Base-by-base conservation (phyloP, 305 asterid species). In the Fraxinus dipetala region DNA sequence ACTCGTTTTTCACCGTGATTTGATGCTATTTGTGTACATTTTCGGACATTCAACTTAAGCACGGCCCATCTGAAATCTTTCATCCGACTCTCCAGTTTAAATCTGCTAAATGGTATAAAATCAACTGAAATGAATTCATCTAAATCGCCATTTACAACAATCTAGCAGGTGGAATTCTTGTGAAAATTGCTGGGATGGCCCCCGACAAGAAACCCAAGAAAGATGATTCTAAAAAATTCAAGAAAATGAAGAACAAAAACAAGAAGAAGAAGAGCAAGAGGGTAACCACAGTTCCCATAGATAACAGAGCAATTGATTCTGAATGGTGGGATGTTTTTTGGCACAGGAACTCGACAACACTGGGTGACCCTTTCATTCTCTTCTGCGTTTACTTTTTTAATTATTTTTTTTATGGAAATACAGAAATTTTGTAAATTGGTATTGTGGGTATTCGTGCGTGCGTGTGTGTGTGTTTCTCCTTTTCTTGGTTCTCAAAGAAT, bases 241-340 rank as follows among this genome's bases (percentile, higher is more conserved):
- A 85, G 86, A 91, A 87, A 81, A 84, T 81, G 34, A 91, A 90
- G 87, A 89, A 73, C 65, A 88, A 79, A 54, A 76, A 84, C 83
- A 93, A 90, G 87, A 87, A 87, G 87, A 91, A 84, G 79, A 93
- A 88, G 81, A 85, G 79, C 85, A 94, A 84, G 84, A 82, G 61
- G 26, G 65, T 16, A 10, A 91, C 79, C 84, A 43, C 88, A 11
- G 87, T 78, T 51, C 90, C 91, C 34, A 85, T 86, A 2, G 97
- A 94, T 81, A 94, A 86, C 83, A 90, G 83, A 84, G 93, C 96
- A 61, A 28, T 90, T 83, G 99, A 96, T 84, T 90, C 93, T 61
- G 99, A 96, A 83, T 96, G 99, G 98, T 96, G 99, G 99, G 95
- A 92, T 67, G 77, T 90, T 30, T 96, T 93, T 92, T 94, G 93